Percentiles rank a stretch among this genome's conserved stretches.
phyloP scores from a whole-genome alignment of 306 rosid species.

The Castanea crenata region DNA sequence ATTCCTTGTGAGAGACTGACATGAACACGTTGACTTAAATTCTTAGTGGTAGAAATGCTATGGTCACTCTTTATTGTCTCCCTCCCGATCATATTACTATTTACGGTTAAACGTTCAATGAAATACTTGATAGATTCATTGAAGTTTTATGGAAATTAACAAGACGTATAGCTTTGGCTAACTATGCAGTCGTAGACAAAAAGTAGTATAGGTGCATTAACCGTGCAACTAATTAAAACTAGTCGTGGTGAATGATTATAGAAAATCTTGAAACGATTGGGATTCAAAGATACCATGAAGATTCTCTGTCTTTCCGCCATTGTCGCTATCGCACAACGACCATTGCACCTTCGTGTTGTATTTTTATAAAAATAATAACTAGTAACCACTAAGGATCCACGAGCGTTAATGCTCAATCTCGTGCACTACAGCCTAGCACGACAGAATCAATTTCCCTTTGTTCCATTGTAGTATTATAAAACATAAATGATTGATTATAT shows the following conservation, averaged over 20 bases:
- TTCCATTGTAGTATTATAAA: neutral
- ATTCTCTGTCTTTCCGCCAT: neutral
- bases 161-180: neutral
- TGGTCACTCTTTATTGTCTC: neutral
- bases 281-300: neutral
- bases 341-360: neutral
- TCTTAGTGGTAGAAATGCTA: neutral
- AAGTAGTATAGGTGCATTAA: neutral
- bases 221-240: neutral
- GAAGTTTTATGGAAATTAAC: neutral
- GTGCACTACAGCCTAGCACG: constrained; percentile 27
- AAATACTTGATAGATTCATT: no score
- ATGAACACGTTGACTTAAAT: neutral
- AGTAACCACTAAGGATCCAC: neutral
- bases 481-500: neutral
- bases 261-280: neutral
- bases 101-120: neutral
- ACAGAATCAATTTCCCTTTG: constrained; percentile 20
- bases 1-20: neutral
- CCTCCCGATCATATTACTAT: neutral
- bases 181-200: neutral
- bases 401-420: neutral
- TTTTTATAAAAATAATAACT: neutral
- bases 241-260: neutral
- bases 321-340: neutral